Evolutionary conservation across 805 yeast species (phyloP).

Genomic region (Priceomyces medius): DNA sequence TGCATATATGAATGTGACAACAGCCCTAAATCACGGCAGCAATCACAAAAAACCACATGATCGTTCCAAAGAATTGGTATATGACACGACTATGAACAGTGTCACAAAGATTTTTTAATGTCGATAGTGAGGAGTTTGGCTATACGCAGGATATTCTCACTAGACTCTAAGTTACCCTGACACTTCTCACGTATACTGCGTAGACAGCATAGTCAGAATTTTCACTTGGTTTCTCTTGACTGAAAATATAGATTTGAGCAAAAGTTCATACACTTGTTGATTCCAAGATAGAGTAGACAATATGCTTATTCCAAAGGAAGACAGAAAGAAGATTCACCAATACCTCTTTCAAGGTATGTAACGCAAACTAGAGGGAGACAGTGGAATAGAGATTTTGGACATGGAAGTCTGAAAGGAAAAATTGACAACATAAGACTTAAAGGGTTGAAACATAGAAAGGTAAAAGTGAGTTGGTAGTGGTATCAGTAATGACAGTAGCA

Average conservation of each 20-base stretch:
- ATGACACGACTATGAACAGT: neutral
- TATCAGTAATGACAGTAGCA: neutral
- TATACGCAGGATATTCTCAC: neutral
- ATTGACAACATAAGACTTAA: neutral
- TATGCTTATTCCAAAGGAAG: constrained; percentile 99
- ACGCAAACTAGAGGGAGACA: constrained; percentile 3
- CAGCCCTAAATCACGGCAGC: neutral
- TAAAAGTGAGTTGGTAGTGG: neutral
- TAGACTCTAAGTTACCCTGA: constrained; percentile 1
- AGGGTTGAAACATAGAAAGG: neutral
- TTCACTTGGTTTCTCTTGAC: constrained; percentile 7
- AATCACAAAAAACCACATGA: neutral
- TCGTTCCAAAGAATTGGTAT: neutral
- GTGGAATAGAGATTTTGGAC: neutral
- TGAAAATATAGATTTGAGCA: constrained; percentile 5
- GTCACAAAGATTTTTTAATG: neutral
- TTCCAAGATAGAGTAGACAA: constrained; percentile 16
- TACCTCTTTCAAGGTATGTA: constrained; percentile 97
- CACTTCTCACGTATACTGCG: constrained; percentile 3
- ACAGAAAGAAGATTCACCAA: constrained; percentile 98
- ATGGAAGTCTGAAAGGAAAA: neutral
- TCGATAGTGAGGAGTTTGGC: too few species aligned
- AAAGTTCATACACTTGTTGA: constrained; percentile 7
- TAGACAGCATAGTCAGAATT: constrained; percentile 8
- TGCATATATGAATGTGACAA: too few species aligned